These are phyloP conservation scores for Austroboletus eburneus DNA, from an alignment of 768 basidiomycete species.

Conservation along the genomic window DNA sequence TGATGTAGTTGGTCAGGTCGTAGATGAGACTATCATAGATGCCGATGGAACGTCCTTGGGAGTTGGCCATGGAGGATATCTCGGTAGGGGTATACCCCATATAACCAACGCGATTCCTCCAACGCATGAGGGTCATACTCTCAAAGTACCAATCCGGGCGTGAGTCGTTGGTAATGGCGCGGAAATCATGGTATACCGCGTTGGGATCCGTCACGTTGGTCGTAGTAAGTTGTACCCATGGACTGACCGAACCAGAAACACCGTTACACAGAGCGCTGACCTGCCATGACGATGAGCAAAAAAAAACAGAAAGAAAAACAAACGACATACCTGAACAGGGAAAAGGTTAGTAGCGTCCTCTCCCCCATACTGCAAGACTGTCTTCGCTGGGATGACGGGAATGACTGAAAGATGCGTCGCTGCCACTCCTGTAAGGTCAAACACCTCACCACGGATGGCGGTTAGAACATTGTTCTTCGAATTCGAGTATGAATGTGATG, in stretches of 20 bases:
- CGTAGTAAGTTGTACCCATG: slow-evolving; percentile 75
- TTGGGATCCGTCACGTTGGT: slow-evolving; percentile 74
- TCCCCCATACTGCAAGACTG: slow-evolving; percentile 83
- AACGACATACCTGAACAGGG: slow-evolving; percentile 77
- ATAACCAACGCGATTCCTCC: slow-evolving; percentile 83
- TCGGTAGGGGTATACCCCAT: slow-evolving; percentile 77
- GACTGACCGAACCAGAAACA: slow-evolving; percentile 71
- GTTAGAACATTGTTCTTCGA: slow-evolving; percentile 76
- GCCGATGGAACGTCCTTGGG: slow-evolving; percentile 58
- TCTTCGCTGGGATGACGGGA: slow-evolving; percentile 68
- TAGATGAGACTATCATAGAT: slow-evolving; percentile 86
- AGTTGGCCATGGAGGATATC: slow-evolving; percentile 63
- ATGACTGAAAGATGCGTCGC: slow-evolving; percentile 64
- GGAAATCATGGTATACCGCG: slow-evolving; percentile 93
- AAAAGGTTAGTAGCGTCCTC: slow-evolving; percentile 69
- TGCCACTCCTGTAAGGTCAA: slow-evolving; percentile 73
- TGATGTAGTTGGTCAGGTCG: slow-evolving; percentile 80
- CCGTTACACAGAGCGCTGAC: slow-evolving; percentile 94
- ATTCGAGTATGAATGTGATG: slow-evolving; percentile 58
- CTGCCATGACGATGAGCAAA: slow-evolving; percentile 32
- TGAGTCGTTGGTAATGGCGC: slow-evolving; percentile 79
- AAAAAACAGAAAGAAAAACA: background rate
- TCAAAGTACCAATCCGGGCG: slow-evolving; percentile 99
- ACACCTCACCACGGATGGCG: slow-evolving; percentile 89
- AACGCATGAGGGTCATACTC: slow-evolving; percentile 90